A percentile compares a stretch with the other conserved stretches of the same genome.
phyloP scores from a whole-genome alignment of 257 asterid species.

The Solanum phureja region DNA sequence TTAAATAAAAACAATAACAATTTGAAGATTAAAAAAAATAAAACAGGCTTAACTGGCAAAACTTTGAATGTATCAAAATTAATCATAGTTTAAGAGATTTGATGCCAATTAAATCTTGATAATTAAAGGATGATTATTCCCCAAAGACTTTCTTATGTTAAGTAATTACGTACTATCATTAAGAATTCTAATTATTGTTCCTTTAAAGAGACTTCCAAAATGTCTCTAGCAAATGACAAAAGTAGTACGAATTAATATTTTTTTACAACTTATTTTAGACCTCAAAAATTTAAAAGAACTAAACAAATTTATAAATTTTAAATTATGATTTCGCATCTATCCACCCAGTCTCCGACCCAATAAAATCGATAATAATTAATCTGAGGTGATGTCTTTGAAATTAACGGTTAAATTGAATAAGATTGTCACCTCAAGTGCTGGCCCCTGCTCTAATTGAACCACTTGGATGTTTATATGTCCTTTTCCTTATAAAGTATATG shows the following conservation, averaged over 20 bases:
- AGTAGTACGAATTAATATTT: background rate
- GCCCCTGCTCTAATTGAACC: background rate
- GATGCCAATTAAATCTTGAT: background rate
- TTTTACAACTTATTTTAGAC: background rate
- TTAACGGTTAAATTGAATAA: background rate
- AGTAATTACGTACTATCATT: background rate
- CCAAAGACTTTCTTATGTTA: background rate
- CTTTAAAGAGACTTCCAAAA: background rate
- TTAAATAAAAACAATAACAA: background rate
- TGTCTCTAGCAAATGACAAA: background rate
- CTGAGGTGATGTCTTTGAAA: background rate
- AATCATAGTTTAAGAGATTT: conserved; percentile 7
- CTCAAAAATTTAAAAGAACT: background rate
- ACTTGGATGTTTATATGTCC: background rate
- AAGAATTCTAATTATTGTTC: background rate
- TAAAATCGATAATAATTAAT: background rate
- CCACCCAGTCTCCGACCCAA: too few species aligned
- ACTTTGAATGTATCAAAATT: conserved; percentile 3
- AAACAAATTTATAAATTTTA: background rate
- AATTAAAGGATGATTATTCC: background rate
- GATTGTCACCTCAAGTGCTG: background rate
- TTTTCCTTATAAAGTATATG: background rate
- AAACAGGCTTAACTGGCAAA: conserved; percentile 10
- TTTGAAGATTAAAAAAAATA: background rate
- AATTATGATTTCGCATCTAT: background rate